Percentiles rank a stretch among this genome's conserved stretches.
These are phyloP conservation scores for Aspergillus sp. DNA, from an alignment of 2,329 filamentous ascomycete genomes.

Conservation along the genomic window DNA sequence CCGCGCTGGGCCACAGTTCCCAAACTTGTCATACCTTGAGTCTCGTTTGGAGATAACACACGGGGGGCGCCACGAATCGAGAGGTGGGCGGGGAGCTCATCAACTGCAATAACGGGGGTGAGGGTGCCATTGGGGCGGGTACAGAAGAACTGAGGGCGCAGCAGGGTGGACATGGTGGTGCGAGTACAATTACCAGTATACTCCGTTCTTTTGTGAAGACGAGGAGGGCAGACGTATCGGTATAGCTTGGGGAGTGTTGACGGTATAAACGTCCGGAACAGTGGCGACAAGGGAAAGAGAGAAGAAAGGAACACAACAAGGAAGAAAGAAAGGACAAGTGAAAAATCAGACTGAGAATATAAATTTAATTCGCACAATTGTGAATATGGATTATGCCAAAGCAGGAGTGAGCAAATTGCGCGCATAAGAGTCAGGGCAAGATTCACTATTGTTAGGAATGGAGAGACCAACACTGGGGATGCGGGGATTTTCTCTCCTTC, in stretches of 20 bases:
- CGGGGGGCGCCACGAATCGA: constrained; percentile 40
- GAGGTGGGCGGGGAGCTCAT: constrained; percentile 44
- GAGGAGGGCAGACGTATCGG: neutral
- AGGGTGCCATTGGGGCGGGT: constrained; percentile 42
- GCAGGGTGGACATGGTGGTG: constrained; percentile 22
- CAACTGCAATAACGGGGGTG: constrained; percentile 46
- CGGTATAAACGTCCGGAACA: neutral
- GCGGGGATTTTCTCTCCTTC: constrained; percentile 6
- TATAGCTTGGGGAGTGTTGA: neutral
- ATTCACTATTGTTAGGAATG: constrained; percentile 13
- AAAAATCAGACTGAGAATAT: constrained; percentile 4
- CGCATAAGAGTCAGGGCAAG: constrained; percentile 12
- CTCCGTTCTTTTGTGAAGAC: neutral
- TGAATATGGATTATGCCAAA: constrained; percentile 8
- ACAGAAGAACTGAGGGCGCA: constrained; percentile 44
- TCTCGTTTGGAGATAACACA: constrained; percentile 35
- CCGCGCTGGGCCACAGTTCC: constrained; percentile 34
- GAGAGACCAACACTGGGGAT: constrained; percentile 6
- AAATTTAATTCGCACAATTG: constrained; percentile 5
- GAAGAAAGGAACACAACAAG: constrained; percentile 10
- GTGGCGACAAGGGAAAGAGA: neutral
- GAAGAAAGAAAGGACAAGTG: constrained; percentile 4
- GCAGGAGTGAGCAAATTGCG: constrained; percentile 3
- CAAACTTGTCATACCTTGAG: constrained; percentile 45
- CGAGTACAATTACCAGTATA: neutral